Base-by-base conservation (phyloP, 805 yeast species). In the Hanseniaspora vineae region DNA sequence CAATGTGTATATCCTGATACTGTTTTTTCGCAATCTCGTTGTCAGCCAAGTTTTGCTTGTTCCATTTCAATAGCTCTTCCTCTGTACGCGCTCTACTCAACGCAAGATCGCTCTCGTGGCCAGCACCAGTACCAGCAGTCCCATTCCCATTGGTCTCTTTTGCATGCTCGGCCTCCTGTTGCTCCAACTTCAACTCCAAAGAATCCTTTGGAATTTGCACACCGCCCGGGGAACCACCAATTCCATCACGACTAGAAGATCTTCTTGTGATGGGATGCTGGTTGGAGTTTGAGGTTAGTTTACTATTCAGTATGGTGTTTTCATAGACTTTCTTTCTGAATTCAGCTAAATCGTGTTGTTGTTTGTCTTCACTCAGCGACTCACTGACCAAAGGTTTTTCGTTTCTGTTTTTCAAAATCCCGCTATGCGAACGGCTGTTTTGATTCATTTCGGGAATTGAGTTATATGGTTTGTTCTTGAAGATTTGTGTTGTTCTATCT, bases 231-330 rank as follows among this genome's bases (percentile, higher is more conserved):
- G 50, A 29, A 3, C 44, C 32, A 42, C 31, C 39, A 29, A 44
- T 23, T 8, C 29, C 29, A 8, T 23, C 29, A 23, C 29, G 29
- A 23, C 29, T 23, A 8, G 29, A 23, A 23, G 29, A 23, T 23
- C 29, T 23, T 23, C 8, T 23, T 23, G 29, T 5, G 29, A 23
- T 23, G 4, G 29, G 29, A 23, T 23, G 29, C 29, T 23, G 29
- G 46, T 44, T 11, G 12, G 44, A 10, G 13, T 52, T 50, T 11
- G 37, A 33, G 14, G 64, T 59, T 45, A 78, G 61, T 54, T 76
- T 68, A 0, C 96, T 82, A 60, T 88, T 88, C 55, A 81, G 66
- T 52, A 75, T 73, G 0, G 97, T 88, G 65, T 88, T 88, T 54
- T 76, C 79, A 49, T 82, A 77, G 17, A 88, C 96, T 58, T 81